Percentiles rank a stretch among this genome's conserved stretches.
Conservation (phyloP, 1,284 basidiomycete genomes). For the Fomitopsis betulina region DNA sequence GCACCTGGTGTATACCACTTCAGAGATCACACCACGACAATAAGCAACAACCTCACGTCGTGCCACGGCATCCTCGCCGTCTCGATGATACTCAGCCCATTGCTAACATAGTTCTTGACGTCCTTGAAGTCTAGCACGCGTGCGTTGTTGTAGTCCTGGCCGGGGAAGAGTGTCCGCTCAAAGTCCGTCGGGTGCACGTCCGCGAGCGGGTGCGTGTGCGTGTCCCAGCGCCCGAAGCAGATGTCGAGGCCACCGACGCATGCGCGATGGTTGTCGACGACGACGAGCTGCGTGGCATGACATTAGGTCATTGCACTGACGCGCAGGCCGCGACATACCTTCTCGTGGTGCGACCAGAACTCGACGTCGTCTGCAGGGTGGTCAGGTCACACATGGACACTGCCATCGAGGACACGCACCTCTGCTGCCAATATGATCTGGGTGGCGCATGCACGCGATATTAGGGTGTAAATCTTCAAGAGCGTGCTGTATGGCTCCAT, state of each 20-base stretch:
- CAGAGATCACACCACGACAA: background rate
- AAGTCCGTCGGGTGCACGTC: constrained; percentile 90
- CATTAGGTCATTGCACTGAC: too few species aligned
- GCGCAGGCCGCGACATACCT: constrained; percentile 24
- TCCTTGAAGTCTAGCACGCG: constrained; percentile 79
- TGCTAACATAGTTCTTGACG: constrained; percentile 77
- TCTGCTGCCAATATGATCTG: constrained; percentile 83
- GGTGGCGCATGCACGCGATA: constrained; percentile 83
- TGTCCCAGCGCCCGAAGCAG: constrained; percentile 96
- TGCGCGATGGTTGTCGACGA: constrained; percentile 83
- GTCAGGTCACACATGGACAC: background rate
- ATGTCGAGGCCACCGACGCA: constrained; percentile 86
- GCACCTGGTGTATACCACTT: constrained; percentile 42
- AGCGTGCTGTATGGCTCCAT: constrained; percentile 43
- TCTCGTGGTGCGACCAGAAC: constrained; percentile 86
- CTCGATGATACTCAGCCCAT: constrained; percentile 68
- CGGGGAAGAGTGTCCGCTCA: constrained; percentile 80
- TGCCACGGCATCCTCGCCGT: constrained; percentile 87
- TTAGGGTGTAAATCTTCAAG: constrained; percentile 84
- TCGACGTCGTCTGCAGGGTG: constrained; percentile 53
- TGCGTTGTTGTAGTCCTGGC: constrained; percentile 92
- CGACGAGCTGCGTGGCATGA: constrained; percentile 44
- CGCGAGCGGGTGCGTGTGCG: constrained; percentile 78
- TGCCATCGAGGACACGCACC: constrained; percentile 31
- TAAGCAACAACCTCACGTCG: constrained; percentile 47